These are phyloP conservation scores for Macaranga tanarius DNA, from an alignment of 441 rosid species.

Conservation along the genomic window DNA sequence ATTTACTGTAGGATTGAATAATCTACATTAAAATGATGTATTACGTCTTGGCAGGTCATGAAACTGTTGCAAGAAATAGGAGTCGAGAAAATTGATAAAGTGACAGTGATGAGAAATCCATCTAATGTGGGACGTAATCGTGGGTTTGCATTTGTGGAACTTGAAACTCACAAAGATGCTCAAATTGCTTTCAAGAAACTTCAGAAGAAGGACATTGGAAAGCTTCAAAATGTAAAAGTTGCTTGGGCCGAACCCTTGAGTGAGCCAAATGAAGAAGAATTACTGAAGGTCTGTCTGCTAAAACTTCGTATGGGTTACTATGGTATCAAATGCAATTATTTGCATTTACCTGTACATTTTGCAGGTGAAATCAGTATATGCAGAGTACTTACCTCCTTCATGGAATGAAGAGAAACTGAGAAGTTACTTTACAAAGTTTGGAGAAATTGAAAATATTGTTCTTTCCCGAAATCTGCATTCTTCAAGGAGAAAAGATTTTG, in stretches of 20 bases:
- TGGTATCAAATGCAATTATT: neutral
- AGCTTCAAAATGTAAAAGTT: conserved; percentile 30
- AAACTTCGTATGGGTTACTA: neutral
- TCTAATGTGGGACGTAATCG: conserved; percentile 29
- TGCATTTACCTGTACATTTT: conserved; percentile 10
- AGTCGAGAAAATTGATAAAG: conserved; percentile 37
- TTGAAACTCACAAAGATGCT: conserved; percentile 37
- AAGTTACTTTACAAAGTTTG: conserved; percentile 31
- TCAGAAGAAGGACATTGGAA: conserved; percentile 28
- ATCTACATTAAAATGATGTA: conserved; percentile 7
- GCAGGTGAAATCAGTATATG: conserved; percentile 40
- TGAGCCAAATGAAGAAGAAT: conserved; percentile 40
- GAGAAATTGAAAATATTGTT: conserved; percentile 40
- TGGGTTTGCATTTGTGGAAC: conserved; percentile 40
- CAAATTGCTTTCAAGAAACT: conserved; percentile 35
- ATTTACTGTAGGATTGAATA: conserved; percentile 2
- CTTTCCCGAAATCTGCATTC: conserved; percentile 35
- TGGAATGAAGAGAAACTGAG: conserved; percentile 37
- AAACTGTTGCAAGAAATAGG: conserved; percentile 30
- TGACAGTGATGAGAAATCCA: conserved; percentile 35
- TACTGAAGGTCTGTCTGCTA: conserved; percentile 30
- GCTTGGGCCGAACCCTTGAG: conserved; percentile 39
- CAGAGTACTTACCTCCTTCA: conserved; percentile 33
- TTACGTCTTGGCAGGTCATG: conserved; percentile 28
- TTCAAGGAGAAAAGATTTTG: conserved; percentile 40